Conservation (phyloP, 2,329 filamentous ascomycete genomes). For the Cladorrhinum sp. region DNA sequence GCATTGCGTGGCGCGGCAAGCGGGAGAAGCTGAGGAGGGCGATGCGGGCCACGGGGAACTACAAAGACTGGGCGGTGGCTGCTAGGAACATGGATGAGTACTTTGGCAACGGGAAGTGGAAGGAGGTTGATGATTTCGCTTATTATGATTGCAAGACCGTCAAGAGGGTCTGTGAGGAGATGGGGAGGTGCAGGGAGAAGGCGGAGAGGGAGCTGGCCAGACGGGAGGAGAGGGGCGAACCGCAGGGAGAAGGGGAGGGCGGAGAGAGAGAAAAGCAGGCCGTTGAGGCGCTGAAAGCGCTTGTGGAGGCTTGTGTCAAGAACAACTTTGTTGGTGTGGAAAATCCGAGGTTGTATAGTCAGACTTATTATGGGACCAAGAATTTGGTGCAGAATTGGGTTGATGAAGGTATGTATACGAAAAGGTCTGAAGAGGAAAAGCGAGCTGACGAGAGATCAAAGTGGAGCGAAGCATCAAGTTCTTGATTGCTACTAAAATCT, state of each 20-base stretch:
- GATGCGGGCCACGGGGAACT: slow-evolving; percentile 69
- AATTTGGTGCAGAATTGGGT: slow-evolving; percentile 85
- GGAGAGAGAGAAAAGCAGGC: slow-evolving; percentile 44
- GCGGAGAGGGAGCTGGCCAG: slow-evolving; percentile 51
- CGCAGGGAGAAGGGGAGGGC: slow-evolving; percentile 28
- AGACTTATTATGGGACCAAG: slow-evolving; percentile 98
- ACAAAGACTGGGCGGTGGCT: slow-evolving; percentile 77
- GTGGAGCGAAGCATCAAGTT: slow-evolving; percentile 66
- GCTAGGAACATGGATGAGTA: slow-evolving; percentile 78
- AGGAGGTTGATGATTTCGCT: slow-evolving; percentile 70
- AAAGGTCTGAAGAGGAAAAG: neutral
- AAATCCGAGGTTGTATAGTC: slow-evolving; percentile 90
- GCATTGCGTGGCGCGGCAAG: slow-evolving; percentile 81
- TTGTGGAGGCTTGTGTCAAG: slow-evolving; percentile 91
- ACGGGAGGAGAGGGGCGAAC: no score
- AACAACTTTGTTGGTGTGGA: slow-evolving; percentile 97
- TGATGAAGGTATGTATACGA: slow-evolving; percentile 62
- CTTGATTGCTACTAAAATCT: slow-evolving; percentile 63
- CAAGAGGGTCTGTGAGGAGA: slow-evolving; percentile 70
- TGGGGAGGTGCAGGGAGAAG: slow-evolving; percentile 60
- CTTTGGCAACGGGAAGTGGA: slow-evolving; percentile 78
- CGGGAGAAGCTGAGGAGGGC: slow-evolving; percentile 68
- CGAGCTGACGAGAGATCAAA: slow-evolving; percentile 29
- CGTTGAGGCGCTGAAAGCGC: slow-evolving; percentile 69
- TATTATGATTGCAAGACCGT: slow-evolving; percentile 91